Evolutionary conservation across 2,329 filamentous ascomycete species (phyloP), one percentile per base, ranked within the genome.

Genomic region (Calonectria crousiana): DNA sequence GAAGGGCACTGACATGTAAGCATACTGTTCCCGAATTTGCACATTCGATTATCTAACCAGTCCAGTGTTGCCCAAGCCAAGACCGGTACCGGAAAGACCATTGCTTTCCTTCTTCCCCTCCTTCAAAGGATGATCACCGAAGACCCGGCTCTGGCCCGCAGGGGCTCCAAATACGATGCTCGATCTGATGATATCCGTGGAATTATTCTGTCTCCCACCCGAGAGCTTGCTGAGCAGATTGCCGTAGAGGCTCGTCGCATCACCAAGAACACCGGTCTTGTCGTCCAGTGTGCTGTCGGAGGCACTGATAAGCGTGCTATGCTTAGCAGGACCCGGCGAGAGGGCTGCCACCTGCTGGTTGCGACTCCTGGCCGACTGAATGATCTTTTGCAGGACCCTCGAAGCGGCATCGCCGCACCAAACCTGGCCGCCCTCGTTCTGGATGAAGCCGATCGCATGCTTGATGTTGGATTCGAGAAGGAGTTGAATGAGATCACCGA

Each of bases 371-470:
- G 97, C 36, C 93, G 97, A 77, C 87, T 98, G 56, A 90, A 93
- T 80, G 97, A 99, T 83, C 89, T 98, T 49, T 88, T 98, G 32
- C 89, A 89, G 4, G 95, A 98, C 81, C 85, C 87, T 0, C 81
- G 83, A 70, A 91, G 89, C 71, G 90, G 91, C 30, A 90, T 98
- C 49, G 87, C 88, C 28, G 94, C 94, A 84, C 95, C 82, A 84
- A 96, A 95, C 84, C 93, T 98, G 88, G 94, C 95, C 84, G 97
- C 97, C 78, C 90, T 99, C 58, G 95, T 98, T 77, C 93, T 99
- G 60, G 97, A 99, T 80, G 97, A 99, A 89, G 97, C 97, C 81
- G 97, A 99, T 86, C 95, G 97, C 80, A 98, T 99, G 95, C 91
- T 99, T 83, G 97, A 99, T 87, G 97, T 98, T 89, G 97, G 94